phyloP scores from a whole-genome alignment of 148 eudicot genomes.

The Silene conica region DNA sequence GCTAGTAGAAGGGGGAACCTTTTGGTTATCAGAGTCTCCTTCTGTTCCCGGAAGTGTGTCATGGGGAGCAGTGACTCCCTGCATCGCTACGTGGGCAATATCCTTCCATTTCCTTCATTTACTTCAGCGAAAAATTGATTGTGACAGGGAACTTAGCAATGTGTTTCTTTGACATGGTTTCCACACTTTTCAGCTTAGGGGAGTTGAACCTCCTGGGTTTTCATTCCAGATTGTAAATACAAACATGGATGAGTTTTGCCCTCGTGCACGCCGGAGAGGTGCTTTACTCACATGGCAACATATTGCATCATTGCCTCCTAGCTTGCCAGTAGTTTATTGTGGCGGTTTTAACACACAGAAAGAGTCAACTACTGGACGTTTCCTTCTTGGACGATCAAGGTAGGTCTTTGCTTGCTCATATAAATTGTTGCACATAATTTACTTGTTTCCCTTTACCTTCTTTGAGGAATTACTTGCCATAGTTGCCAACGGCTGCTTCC shows the following conservation, averaged over 20 bases:
- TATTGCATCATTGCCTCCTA: slow-evolving; percentile 95
- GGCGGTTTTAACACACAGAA: slow-evolving; percentile 98
- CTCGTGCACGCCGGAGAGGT: slow-evolving; percentile 95
- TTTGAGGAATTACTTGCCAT: neutral
- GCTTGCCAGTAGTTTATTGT: slow-evolving; percentile 85
- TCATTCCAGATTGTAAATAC: slow-evolving; percentile 96
- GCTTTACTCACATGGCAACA: slow-evolving; percentile 99
- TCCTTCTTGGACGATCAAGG: slow-evolving; percentile 99
- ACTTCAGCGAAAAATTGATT: neutral
- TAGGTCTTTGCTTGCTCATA: slow-evolving; percentile 17
- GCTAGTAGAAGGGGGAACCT: slow-evolving; percentile 93
- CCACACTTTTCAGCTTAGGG: slow-evolving; percentile 95
- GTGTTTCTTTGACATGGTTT: slow-evolving; percentile 62
- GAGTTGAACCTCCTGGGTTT: slow-evolving; percentile 94
- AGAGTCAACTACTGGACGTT: slow-evolving; percentile 98
- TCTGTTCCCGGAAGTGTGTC: slow-evolving; percentile 94
- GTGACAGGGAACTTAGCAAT: neutral
- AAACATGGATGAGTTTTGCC: slow-evolving; percentile 84
- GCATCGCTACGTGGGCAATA: slow-evolving; percentile 96
- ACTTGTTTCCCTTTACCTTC: neutral
- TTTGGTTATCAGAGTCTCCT: slow-evolving; percentile 97
- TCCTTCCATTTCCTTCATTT: slow-evolving; percentile 44
- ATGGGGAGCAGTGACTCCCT: slow-evolving; percentile 86
- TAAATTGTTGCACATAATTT: neutral
- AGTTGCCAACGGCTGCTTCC: neutral